Percentiles rank a stretch among this genome's conserved stretches.
Evolutionary conservation across 306 rosid genomes (phyloP).

Genomic region (Senna siamea): DNA sequence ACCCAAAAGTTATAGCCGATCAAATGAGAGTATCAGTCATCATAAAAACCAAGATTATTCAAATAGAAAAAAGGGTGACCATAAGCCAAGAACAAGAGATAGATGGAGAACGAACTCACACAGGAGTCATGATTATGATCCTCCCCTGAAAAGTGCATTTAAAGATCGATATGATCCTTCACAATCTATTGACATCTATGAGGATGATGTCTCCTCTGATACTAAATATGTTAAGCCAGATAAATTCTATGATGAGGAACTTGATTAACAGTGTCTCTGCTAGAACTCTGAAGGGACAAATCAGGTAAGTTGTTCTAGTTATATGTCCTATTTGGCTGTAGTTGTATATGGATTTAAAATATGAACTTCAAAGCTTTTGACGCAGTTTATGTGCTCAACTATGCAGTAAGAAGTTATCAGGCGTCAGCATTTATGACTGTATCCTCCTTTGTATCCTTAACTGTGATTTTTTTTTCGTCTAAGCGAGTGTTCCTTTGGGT

Average conservation of each 20-base stretch:
- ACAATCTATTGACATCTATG: constrained; percentile 45
- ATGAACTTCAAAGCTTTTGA: constrained; percentile 48
- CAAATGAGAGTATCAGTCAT: constrained; percentile 43
- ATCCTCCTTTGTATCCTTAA: constrained; percentile 96
- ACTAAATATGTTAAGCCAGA: constrained; percentile 41
- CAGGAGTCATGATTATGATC: constrained; percentile 48
- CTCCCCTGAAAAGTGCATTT: constrained; percentile 44
- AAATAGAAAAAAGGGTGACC: constrained; percentile 39
- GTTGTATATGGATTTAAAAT: constrained; percentile 34
- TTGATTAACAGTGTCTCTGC: constrained; percentile 8
- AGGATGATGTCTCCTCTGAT: constrained; percentile 49
- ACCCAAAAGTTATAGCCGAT: constrained; percentile 44
- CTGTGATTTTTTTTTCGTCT: constrained; percentile 35
- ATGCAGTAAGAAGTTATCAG: constrained; percentile 76
- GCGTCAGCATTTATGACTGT: constrained; percentile 70
- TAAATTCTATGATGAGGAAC: constrained; percentile 30
- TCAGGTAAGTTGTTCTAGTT: constrained; percentile 54
- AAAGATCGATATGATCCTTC: constrained; percentile 78
- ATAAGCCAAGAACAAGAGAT: constrained; percentile 48
- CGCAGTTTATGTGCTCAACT: constrained; percentile 55
- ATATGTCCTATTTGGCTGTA: constrained; percentile 39
- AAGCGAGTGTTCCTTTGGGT: constrained; percentile 22
- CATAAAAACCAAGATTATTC: constrained; percentile 48
- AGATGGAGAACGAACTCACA: constrained; percentile 41
- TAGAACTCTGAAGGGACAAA: constrained; percentile 20